Base-by-base conservation (phyloP, 2,329 filamentous ascomycete genomes). In the Pseudonectria foliicola region DNA sequence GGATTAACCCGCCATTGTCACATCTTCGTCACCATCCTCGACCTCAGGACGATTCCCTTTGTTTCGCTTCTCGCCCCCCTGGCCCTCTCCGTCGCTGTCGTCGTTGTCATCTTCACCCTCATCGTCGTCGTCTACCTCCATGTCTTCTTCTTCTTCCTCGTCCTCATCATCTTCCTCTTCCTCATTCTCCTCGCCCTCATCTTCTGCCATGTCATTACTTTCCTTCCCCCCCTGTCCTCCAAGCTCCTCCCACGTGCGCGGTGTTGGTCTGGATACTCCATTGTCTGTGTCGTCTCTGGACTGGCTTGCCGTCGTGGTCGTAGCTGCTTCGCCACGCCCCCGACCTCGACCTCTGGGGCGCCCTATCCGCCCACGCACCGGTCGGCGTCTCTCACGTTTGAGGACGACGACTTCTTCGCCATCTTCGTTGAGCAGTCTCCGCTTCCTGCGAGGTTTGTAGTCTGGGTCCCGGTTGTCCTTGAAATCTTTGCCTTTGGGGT, bases 391-490 rank as follows among this genome's bases (percentile, higher is more conserved):
- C 21, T 46, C 41, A 10, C 44, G 37, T 29, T 43, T 46, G 8
- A 24, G 38, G n/a, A 43, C 44, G 14, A 46, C 36, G 12, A 51
- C 42, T 31, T 52, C 44, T 31, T 49, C 46, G 3, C 45, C 53
- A 14, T 57, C 49, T 16, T 49, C 49, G 18, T 52, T 46, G 16
- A 53, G 34, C 13, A 54, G 28, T 26, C 50, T 49, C 35, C 37
- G 53, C 39, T 44, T 52, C 33, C 45, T 45, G 7, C 59, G 52
- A 21, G 57, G 59, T 39, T 56, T 62, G 33, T 59, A 64, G 32
- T 65, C 62, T 8, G 65, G 60, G 24, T 63, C 61, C 30, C 57
- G 49, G 31, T 59, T 61, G 41, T 70, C 66, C 27, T 64, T 53
- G 44, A 62, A 63, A 29, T 60, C 48, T 32, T 65, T 62, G 21